Conservation (phyloP, 345 rosid genomes). For the Rhizophora apiculata region DNA sequence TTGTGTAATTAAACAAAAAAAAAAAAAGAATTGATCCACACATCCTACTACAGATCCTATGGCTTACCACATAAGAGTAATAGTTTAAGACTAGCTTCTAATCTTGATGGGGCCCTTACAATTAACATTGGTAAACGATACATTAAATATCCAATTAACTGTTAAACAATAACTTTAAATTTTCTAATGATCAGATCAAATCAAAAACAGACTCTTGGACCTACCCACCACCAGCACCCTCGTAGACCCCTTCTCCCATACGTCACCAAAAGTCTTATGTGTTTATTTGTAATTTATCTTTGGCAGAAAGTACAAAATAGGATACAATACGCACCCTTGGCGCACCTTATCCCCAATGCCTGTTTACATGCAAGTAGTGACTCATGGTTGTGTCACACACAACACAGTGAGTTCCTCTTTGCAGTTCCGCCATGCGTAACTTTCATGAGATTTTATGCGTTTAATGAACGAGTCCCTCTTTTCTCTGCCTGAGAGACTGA, state of each 20-base stretch:
- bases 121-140: too few relatives aligned
- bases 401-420: neutral
- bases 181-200: too few relatives aligned
- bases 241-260: neutral
- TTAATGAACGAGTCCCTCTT: neutral
- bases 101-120: too few relatives aligned
- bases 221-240: neutral
- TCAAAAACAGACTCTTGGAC: too few relatives aligned
- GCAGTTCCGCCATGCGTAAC: slow-evolving; percentile 20
- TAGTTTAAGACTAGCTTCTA: too few relatives aligned
- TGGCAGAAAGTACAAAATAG: too few relatives aligned
- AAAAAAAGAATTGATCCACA: neutral
- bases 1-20: too few relatives aligned
- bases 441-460: slow-evolving; percentile 28
- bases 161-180: too few relatives aligned
- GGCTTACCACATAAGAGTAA: too few relatives aligned
- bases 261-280: neutral
- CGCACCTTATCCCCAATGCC: slow-evolving; percentile 18
- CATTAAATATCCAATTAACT: too few relatives aligned
- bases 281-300: slow-evolving; percentile 6
- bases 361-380: neutral
- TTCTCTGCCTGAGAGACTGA: neutral
- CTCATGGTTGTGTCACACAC: neutral
- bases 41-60: neutral
- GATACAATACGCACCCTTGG: slow-evolving; percentile 8